Base-by-base conservation (phyloP, 805 yeast genomes). In the Spathaspora sp. region DNA sequence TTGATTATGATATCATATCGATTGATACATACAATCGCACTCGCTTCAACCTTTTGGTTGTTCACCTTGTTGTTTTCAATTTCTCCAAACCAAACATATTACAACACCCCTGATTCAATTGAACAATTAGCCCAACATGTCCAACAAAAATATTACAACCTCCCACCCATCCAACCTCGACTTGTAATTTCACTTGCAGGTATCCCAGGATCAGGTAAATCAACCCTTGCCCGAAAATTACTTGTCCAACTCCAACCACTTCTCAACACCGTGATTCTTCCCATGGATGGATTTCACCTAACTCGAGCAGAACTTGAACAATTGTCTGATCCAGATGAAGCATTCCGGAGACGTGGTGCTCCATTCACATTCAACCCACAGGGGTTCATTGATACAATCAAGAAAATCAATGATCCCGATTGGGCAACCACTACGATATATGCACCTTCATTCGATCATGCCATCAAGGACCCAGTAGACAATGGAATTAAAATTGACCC, bases 151-250 rank as follows among this genome's bases (percentile, higher is more conserved):
- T 35, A 35, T n/a, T 7, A 14, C 40, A 9, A 29, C 11, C 32
- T 4, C 9, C 40, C 40, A n/a, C 9, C 16, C 16, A 35, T n/a
- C 11, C 40, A 16, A n/a, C 40, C 10, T 10, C 3, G 44, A 17
- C 47, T 48, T 2, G 53, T 86, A 16, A 71, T 90, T 9, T 69
- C 86, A 0, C 60, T 90, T 11, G 83, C 85, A 2, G 97, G 96
- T 1, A 76, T 83, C 0, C 96, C 97, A 2, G 97, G 97, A 5
- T 82, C 92, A 0, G 97, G 97, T 0, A 89, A 89, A 64, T 79
- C 92, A 3, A 87, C 96, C 0, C 60, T 84, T 35, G 83, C 92
- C 1, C 61, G 62, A 39, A 50, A 65, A 4, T 68, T 89, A 5
- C 77, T 77, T 2, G 32, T 45, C 17, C 20, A 48, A 10, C 52